Conservation (phyloP, 148 eudicot species). For the Bassia scoparia region DNA sequence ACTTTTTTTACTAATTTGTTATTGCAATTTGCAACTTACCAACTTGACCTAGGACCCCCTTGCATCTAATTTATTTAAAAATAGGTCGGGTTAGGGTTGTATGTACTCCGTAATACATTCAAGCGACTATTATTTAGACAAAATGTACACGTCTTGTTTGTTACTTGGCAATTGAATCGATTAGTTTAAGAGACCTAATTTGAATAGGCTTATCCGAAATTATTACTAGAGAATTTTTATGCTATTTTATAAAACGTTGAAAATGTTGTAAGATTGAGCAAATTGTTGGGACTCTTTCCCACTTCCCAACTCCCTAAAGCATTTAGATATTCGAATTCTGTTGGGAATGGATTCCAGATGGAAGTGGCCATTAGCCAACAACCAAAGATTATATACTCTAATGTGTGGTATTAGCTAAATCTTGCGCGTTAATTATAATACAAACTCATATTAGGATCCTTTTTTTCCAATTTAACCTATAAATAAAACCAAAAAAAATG, state of each 20-base stretch:
- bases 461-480: too few relatives aligned
- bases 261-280: background rate
- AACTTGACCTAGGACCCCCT: background rate
- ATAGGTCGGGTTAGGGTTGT: too few relatives aligned
- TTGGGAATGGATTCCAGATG: too few relatives aligned
- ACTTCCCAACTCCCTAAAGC: background rate
- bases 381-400: background rate
- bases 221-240: background rate
- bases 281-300: background rate
- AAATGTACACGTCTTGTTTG: background rate
- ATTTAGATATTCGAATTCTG: too few relatives aligned
- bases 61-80: too few relatives aligned
- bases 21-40: constrained; percentile 1
- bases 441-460: background rate
- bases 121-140: background rate
- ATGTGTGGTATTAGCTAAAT: too few relatives aligned
- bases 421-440: too few relatives aligned
- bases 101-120: background rate
- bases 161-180: background rate
- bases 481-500: too few relatives aligned
- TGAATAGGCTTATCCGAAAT: too few relatives aligned
- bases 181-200: background rate
- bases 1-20: background rate
- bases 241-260: too few relatives aligned
- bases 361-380: too few relatives aligned